Base-by-base conservation (phyloP, 345 rosid species). In the Moricandia moricandioides region DNA sequence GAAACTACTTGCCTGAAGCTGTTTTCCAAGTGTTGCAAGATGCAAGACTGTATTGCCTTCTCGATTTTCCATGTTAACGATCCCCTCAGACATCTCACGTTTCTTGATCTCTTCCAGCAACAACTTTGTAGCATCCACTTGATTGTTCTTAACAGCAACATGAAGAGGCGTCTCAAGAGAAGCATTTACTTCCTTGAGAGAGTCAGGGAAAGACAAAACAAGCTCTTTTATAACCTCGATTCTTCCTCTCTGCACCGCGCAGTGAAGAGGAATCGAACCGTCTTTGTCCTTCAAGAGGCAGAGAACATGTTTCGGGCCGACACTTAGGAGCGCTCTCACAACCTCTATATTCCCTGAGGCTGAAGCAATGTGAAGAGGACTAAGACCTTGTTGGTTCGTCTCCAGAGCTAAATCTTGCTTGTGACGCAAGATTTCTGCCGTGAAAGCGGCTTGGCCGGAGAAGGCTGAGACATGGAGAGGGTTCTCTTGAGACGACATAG, bases 391-490 rank as follows among this genome's bases (percentile, higher is more conserved):
- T 16, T 26, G 55, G 71, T 65, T 65, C 56, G 0, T 31, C 7
- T 64, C 71, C 55, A 24, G 34, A 7, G 62, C 62, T 34, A 72
- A 34, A 3, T 13, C 51, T 63, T 12, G 63, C 76, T 72, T 72
- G 63, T 17, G 62, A n/a, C 61, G n/a, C 61, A 71, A 71, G 67
- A 55, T 13, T 12, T 55, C 29, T 3, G 14, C 16, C 4, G 64
- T 24, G 64, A 69, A 69, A 10, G 8, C 8, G 4, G 68, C 69
- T 61, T 71, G 24, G 8, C 68, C 68, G 6, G 75, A 5, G 75
- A 71, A 47, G 24, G 75, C 75, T 31, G 75, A 16, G 77, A 56
- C 71, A 73, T 73, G 77, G 69, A 73, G 77, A 56, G 77, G 77
- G 29, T 73, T 73, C 24, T 73, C 71, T 4, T 2, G 33, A 40